These are phyloP conservation scores for Corrigiola litoralis DNA, from an alignment of 179 eudicot species.

Conservation along the genomic window DNA sequence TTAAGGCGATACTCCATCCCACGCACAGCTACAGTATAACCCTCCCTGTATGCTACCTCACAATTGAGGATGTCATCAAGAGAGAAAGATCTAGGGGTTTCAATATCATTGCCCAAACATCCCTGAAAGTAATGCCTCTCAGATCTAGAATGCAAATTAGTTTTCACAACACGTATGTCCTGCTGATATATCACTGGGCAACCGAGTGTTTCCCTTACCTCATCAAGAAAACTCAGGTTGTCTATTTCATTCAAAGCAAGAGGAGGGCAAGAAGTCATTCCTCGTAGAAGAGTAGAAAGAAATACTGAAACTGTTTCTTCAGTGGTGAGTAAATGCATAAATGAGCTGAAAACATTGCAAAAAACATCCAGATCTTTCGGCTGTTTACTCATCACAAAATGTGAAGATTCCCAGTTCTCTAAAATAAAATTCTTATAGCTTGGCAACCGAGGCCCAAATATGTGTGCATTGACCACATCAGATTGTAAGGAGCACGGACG, in stretches of 20 bases:
- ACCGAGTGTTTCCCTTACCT: constrained; percentile 45
- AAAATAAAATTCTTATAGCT: constrained; percentile 42
- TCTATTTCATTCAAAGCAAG: constrained; percentile 62
- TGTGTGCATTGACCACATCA: constrained; percentile 32
- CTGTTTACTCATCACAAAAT: constrained; percentile 37
- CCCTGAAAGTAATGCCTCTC: constrained; percentile 64
- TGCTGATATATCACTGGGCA: constrained; percentile 63
- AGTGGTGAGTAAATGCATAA: constrained; percentile 28
- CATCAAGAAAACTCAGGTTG: constrained; percentile 44
- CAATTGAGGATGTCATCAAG: constrained; percentile 53
- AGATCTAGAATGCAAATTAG: constrained; percentile 25
- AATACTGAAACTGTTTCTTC: constrained; percentile 33
- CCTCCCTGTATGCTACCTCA: constrained; percentile 60
- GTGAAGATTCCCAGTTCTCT: constrained; percentile 70
- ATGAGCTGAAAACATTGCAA: constrained; percentile 40
- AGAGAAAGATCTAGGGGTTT: constrained; percentile 26
- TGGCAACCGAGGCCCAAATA: constrained; percentile 36
- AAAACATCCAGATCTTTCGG: constrained; percentile 18
- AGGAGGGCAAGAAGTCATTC: constrained; percentile 62
- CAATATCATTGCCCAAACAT: constrained; percentile 15
- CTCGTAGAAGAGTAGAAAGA: constrained; percentile 41
- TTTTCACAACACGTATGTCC: constrained; percentile 73
- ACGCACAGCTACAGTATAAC: constrained; percentile 71
- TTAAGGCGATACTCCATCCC: constrained; percentile 73
- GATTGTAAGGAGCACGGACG: constrained; percentile 11